Conservation (phyloP, 768 basidiomycete genomes). For the Podaxis sp. region DNA sequence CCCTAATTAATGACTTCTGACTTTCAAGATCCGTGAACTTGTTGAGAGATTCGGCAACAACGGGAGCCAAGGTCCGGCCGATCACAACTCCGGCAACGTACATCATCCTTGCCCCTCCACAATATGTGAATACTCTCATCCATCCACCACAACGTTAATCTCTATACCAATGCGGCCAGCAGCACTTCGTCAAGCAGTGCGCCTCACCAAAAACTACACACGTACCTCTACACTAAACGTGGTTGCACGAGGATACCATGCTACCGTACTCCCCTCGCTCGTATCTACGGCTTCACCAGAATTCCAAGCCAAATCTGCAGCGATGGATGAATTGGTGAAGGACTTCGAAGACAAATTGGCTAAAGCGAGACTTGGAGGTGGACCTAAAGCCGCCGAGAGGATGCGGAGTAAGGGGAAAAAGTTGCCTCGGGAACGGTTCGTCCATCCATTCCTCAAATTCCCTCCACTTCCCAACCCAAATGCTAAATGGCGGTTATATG, state of each 20-base stretch:
- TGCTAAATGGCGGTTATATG: not conserved
- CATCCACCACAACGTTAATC: not conserved
- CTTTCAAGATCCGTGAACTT: not conserved
- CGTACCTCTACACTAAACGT: no score
- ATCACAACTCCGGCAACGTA: slow-evolving; percentile 18
- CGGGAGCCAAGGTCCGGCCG: slow-evolving; percentile 33
- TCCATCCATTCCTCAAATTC: not conserved
- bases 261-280: slow-evolving; percentile 70
- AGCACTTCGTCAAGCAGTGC: not conserved
- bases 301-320: slow-evolving; percentile 62
- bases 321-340: slow-evolving; percentile 69
- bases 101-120: not conserved
- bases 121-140: not conserved
- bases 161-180: slow-evolving; percentile 16
- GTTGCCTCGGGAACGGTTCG: slow-evolving; percentile 79
- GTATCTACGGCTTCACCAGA: slow-evolving; percentile 70
- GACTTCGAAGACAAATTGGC: slow-evolving; percentile 63
- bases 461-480: not conserved
- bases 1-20: not conserved
- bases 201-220: not conserved
- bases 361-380: slow-evolving; percentile 67
- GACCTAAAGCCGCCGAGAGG: slow-evolving; percentile 68
- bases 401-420: slow-evolving; percentile 81
- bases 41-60: not conserved
- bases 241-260: slow-evolving; percentile 51